Percentiles rank a stretch among this genome's conserved stretches.
Conservation (phyloP, 2,329 filamentous ascomycete species). For the Ophiostoma pallidulum region DNA sequence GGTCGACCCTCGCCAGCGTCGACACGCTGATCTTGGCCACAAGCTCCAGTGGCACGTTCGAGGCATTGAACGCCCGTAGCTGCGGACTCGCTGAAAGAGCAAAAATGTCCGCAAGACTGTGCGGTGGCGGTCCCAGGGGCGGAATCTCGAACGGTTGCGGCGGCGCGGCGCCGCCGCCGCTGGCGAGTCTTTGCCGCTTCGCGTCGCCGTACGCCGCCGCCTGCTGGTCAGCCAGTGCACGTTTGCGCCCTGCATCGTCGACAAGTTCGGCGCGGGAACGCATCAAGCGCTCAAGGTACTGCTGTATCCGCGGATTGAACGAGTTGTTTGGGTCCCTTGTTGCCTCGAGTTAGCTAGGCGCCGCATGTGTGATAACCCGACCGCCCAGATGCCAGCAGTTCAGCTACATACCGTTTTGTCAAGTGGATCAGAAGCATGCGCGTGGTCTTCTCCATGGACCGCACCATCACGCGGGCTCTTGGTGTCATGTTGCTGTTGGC, state of each 20-base stretch:
- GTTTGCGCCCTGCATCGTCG: conserved; percentile 71
- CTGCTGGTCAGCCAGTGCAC: conserved; percentile 60
- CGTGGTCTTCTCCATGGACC: conserved; percentile 91
- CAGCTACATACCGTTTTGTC: conserved; percentile 56
- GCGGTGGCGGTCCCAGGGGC: conserved; percentile 63
- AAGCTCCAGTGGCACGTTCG: conserved; percentile 63
- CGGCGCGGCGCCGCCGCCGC: conserved; percentile 31
- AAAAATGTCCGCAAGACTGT: conserved; percentile 75
- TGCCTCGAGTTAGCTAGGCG: too few relatives aligned
- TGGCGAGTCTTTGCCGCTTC: conserved; percentile 70
- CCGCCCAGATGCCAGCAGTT: background rate
- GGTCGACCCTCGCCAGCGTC: conserved; percentile 63
- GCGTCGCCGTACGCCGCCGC: conserved; percentile 63
- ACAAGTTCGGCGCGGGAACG: conserved; percentile 69
- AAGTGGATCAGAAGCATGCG: conserved; percentile 76
- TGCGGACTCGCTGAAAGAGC: conserved; percentile 70
- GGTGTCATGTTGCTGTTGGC: conserved; percentile 65
- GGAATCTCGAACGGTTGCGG: conserved; percentile 42
- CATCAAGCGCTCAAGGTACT: conserved; percentile 74
- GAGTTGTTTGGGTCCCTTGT: conserved; percentile 73
- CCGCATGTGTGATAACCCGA: too few relatives aligned
- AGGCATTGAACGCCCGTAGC: conserved; percentile 72
- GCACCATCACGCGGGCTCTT: conserved; percentile 70
- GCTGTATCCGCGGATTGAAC: conserved; percentile 67
- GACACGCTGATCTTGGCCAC: conserved; percentile 75